phyloP scores from a whole-genome alignment of 1,284 basidiomycete species.

The Apiotrichum gracile region DNA sequence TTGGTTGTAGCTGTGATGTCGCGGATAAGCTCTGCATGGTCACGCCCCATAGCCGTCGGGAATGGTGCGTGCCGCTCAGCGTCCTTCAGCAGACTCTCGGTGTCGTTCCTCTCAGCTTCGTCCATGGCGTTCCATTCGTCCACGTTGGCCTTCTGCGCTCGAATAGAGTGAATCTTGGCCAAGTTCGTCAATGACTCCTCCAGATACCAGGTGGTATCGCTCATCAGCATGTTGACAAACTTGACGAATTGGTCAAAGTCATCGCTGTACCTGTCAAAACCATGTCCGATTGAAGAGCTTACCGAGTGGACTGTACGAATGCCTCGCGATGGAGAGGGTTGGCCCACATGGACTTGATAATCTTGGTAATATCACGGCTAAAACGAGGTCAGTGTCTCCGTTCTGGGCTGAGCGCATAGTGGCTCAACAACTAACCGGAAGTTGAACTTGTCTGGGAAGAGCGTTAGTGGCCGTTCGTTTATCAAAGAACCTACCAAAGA shows the following conservation, averaged over 20 bases:
- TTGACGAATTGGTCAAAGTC: conserved; percentile 86
- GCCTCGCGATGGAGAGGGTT: conserved; percentile 81
- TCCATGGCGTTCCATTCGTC: conserved; percentile 63
- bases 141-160: conserved; percentile 73
- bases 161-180: conserved; percentile 77
- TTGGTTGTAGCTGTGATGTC: conserved; percentile 88
- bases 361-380: conserved; percentile 75
- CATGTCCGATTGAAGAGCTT: conserved; percentile 32
- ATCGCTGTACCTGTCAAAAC: conserved; percentile 52
- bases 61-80: conserved; percentile 78
- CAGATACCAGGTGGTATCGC: conserved; percentile 96
- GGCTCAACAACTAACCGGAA: conserved; percentile 19
- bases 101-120: conserved; percentile 71
- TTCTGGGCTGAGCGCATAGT: neutral
- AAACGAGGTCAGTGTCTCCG: neutral
- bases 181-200: conserved; percentile 92
- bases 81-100: conserved; percentile 67
- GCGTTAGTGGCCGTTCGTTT: neutral
- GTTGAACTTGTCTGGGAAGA: conserved; percentile 42
- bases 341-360: conserved; percentile 82
- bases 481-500: conserved; percentile 64
- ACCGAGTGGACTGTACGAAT: conserved; percentile 70
- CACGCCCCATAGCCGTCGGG: conserved; percentile 79
- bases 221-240: conserved; percentile 97
- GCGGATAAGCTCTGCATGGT: conserved; percentile 82